Evolutionary conservation across 441 rosid genomes (phyloP), one percentile per base, ranked within the genome.

Genomic region (Rhodomyrtus psidioides): DNA sequence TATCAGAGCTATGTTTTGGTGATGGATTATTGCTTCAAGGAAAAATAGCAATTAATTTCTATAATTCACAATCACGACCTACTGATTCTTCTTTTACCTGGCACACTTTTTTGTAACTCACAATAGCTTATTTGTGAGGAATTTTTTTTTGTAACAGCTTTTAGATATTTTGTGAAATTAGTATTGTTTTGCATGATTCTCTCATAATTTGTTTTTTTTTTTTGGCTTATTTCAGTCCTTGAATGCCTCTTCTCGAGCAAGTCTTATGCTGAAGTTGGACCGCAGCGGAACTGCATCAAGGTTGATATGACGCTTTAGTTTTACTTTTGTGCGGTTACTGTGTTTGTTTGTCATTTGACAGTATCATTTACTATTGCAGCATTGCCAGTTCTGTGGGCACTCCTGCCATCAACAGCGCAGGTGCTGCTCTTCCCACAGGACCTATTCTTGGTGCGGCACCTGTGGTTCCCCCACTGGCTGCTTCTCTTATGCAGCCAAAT

Each of bases 221-320:
- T 23, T 46, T n/a, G 12, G 76, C 53, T 74, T 88, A 30, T 90
- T 91, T 89, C 94, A 96, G 99, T 89, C 98, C 70, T 87, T 97
- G 88, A 96, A 95, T 93, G 98, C 98, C 81, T 95, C 94, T 79
- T 95, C 99, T 55, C 95, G 99, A 89, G 97, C 96, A 53, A 89
- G 91, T 87, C 93, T 97, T 88, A 97, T 97, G 98, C 95, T 90
- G 91, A 97, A 95, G 94, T 92, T 97, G 88, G 99, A 95, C 89
- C 98, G 97, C 54, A 93, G 95, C 89, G 98, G 98, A 90, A 91
- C 93, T 70, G 91, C 95, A 76, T 85, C 98, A 79, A 95, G 95
- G 99, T 97, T 91, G 86, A 24, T 46, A n/a, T 62, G 81, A 85
- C 24, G 5, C 57, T 54, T 16, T 9, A 89, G 53, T 86, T 21